Base-by-base conservation (phyloP, 2,329 filamentous ascomycete genomes). In the Grosmannia serpens region DNA sequence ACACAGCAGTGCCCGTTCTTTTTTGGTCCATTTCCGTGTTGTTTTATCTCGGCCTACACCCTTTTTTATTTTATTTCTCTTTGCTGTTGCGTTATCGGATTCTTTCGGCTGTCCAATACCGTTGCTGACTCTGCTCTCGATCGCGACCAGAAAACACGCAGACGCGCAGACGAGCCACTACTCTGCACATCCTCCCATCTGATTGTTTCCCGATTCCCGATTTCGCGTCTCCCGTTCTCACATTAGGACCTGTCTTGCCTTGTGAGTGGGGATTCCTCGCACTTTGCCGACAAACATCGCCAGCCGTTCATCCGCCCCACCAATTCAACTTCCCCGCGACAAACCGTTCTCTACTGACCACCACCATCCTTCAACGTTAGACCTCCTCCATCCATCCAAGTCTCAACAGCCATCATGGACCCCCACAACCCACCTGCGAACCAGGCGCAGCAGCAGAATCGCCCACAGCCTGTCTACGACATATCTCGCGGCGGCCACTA, bases 401-500 rank as follows among this genome's bases (percentile, higher is more conserved):
- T 27, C 55, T 54, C 41, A 46, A 24, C 33, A 59, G 51, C 62
- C 64, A 71, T 61, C 65, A 85, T 85, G 82, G 81, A 85, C 65
- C 73, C 72, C 53, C 73, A 79, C 67, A 74, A 78, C 63, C 75
- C 79, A 62, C 74, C 75, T 60, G 71, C 81, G 60, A 74, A 79
- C 62, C 81, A 82, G 67, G 68, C 72, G 55, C 83, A 85, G 68
- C 77, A 80, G 68, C 77, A 80, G 68, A 77, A 75, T 66, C 80
- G 82, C 64, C 76, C 80, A 63, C 78, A 81, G 67, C 83, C 83
- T 20, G 79, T 82, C n/a, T 91, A 91, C 70, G 87, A 91, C 72
- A 83, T 83, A 55, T 79, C 76, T 65, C 84, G 87, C 68, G 87
- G 86, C 61, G 88, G 88, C 57, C 88, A 91, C 71, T 91, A 90